Conservation (phyloP, 1,139 yeast genomes). For the Chernovozyma sophiae-reginae region DNA sequence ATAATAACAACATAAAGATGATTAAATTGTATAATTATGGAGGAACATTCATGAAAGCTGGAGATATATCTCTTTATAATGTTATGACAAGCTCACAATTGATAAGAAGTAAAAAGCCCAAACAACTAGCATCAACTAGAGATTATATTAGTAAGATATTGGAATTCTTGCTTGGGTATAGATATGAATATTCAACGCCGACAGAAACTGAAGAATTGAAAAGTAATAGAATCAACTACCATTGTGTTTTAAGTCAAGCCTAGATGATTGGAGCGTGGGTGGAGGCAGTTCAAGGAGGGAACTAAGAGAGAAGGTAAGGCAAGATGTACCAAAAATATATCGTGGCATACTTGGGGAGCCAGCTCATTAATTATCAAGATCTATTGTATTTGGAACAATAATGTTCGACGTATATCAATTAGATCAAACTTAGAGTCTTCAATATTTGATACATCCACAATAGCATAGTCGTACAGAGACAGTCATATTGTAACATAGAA, state of each 20-base stretch:
- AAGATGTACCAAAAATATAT: no score
- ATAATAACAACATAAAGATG: constrained; percentile 50
- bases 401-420: no score
- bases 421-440: no score
- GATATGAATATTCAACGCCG: constrained; percentile 7
- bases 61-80: constrained; percentile 6
- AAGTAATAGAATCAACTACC: constrained; percentile 6
- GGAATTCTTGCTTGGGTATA: constrained; percentile 7
- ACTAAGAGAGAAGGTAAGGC: no score
- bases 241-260: constrained; percentile 4
- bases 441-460: no score
- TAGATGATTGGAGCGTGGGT: no score
- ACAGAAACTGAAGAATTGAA: constrained; percentile 2
- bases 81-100: constrained; percentile 7
- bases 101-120: constrained; percentile 5
- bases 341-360: no score
- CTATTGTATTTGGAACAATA: no score
- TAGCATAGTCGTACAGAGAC: no score
- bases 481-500: no score
- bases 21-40: constrained; percentile 41
- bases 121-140: constrained; percentile 5
- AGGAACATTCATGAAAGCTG: constrained; percentile 7
- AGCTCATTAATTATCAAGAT: no score
- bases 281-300: no score
- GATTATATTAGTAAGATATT: constrained; percentile 6